These are phyloP conservation scores for Malus domestica DNA, from an alignment of 306 rosid species.

Conservation along the genomic window DNA sequence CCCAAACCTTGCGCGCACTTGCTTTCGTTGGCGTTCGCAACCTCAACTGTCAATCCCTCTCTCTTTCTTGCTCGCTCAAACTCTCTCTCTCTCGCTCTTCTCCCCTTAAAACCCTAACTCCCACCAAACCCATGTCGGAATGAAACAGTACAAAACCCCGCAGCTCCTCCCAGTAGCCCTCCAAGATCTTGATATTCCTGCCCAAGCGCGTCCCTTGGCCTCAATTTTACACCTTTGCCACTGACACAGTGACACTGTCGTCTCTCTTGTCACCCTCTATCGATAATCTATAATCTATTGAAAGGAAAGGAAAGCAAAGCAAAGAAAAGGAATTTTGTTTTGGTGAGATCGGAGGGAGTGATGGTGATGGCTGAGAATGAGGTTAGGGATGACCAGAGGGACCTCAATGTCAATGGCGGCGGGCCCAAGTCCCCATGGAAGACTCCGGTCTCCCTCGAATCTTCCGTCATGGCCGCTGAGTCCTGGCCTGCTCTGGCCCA, in stretches of 20 bases:
- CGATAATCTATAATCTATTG: background rate
- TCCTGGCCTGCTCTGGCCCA: constrained; percentile 88
- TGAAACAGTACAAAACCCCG: background rate
- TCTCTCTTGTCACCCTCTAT: background rate
- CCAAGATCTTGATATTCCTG: background rate
- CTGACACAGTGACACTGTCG: background rate
- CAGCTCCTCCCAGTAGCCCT: background rate
- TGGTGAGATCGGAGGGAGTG: constrained; percentile 29
- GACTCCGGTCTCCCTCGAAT: constrained; percentile 40
- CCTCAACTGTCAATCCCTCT: constrained; percentile 23
- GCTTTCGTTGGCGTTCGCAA: constrained; percentile 15
- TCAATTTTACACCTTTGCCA: background rate
- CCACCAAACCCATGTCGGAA: background rate
- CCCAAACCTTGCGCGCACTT: constrained; percentile 2
- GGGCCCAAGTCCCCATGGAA: constrained; percentile 88
- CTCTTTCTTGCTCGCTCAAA: background rate
- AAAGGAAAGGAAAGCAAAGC: background rate
- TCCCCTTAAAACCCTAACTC: constrained; percentile 45
- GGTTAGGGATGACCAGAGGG: constrained; percentile 43
- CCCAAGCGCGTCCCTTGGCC: background rate
- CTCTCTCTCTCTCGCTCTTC: constrained; percentile 6
- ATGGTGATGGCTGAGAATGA: constrained; percentile 80
- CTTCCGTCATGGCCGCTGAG: constrained; percentile 58
- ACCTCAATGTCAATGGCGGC: constrained; percentile 14
- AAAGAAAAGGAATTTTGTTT: background rate